Conservation (phyloP, 2,329 filamentous ascomycete species). For the Aureobasidium sp. region DNA sequence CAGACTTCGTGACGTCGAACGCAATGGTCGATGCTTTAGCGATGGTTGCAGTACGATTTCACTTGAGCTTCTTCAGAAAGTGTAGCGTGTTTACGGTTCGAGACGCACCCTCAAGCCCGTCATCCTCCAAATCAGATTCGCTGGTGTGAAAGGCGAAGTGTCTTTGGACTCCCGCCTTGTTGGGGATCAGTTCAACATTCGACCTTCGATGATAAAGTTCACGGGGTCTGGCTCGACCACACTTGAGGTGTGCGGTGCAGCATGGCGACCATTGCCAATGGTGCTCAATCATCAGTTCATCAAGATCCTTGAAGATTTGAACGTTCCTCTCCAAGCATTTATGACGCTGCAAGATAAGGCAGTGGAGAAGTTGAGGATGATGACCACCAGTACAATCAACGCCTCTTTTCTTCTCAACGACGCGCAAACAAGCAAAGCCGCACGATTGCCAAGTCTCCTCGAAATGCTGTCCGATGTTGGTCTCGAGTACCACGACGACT, state of each 20-base stretch:
- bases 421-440: slow-evolving; percentile 66
- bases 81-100: slow-evolving; percentile 63
- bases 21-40: slow-evolving; percentile 71
- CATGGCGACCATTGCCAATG: slow-evolving; percentile 71
- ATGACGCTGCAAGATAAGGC: slow-evolving; percentile 69
- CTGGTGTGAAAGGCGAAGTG: slow-evolving; percentile 82
- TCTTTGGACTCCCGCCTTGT: slow-evolving; percentile 69
- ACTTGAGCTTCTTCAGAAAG: slow-evolving; percentile 58
- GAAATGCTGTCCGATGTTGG: slow-evolving; percentile 62
- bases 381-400: slow-evolving; percentile 65
- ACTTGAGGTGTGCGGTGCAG: slow-evolving; percentile 78
- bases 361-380: slow-evolving; percentile 63
- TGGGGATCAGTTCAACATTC: slow-evolving; percentile 67
- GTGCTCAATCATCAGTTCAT: slow-evolving; percentile 84
- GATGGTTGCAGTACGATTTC: slow-evolving; percentile 86
- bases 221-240: slow-evolving; percentile 57
- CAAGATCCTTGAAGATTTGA: slow-evolving; percentile 87
- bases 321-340: slow-evolving; percentile 66
- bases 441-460: slow-evolving; percentile 70
- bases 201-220: slow-evolving; percentile 86
- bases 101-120: slow-evolving; percentile 59
- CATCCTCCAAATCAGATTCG: slow-evolving; percentile 78
- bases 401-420: slow-evolving; percentile 72
- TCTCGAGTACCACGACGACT: slow-evolving; percentile 72
- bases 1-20: slow-evolving; percentile 45